Evolutionary conservation across 2,329 filamentous ascomycete species (phyloP).

Genomic region (Mariannaea elegans): DNA sequence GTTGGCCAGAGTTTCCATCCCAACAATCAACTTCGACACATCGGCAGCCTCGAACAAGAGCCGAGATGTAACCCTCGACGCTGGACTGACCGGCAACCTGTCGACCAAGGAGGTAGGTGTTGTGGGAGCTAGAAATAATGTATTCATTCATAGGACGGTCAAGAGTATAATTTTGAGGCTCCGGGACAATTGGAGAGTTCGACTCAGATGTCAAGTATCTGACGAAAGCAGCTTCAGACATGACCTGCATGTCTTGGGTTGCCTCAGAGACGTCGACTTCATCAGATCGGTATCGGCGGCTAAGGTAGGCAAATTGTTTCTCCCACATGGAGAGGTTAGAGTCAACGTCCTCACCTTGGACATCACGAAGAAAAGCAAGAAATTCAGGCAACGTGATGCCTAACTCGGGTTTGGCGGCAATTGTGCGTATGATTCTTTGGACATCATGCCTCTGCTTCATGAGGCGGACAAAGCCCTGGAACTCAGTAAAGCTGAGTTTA

Average conservation of each 20-base stretch:
- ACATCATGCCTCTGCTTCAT: conserved; percentile 89
- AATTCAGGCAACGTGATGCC: conserved; percentile 81
- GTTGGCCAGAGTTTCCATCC: conserved; percentile 89
- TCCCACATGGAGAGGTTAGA: conserved; percentile 74
- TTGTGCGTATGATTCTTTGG: conserved; percentile 72
- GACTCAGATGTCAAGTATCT: conserved; percentile 78
- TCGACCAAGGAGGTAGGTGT: conserved; percentile 92
- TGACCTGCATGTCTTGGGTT: conserved; percentile 59
- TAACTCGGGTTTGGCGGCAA: conserved; percentile 65
- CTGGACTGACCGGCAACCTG: conserved; percentile 92
- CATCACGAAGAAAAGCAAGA: conserved; percentile 74
- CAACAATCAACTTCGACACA: conserved; percentile 98
- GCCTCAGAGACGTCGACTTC: conserved; percentile 54
- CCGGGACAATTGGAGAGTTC: conserved; percentile 73
- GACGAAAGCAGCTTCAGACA: conserved; percentile 82
- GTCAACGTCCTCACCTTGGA: conserved; percentile 80
- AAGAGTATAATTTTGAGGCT: conserved; percentile 69
- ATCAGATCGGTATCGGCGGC: conserved; percentile 64
- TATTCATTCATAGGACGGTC: conserved; percentile 94
- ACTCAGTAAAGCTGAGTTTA: conserved; percentile 80
- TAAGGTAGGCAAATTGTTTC: conserved; percentile 74
- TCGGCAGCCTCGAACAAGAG: conserved; percentile 87
- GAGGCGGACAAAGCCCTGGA: conserved; percentile 81
- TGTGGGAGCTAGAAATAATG: conserved; percentile 98
- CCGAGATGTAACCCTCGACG: conserved; percentile 92